Base-by-base conservation (phyloP, 2,329 filamentous ascomycete species). In the Fusarium praegraminearum region DNA sequence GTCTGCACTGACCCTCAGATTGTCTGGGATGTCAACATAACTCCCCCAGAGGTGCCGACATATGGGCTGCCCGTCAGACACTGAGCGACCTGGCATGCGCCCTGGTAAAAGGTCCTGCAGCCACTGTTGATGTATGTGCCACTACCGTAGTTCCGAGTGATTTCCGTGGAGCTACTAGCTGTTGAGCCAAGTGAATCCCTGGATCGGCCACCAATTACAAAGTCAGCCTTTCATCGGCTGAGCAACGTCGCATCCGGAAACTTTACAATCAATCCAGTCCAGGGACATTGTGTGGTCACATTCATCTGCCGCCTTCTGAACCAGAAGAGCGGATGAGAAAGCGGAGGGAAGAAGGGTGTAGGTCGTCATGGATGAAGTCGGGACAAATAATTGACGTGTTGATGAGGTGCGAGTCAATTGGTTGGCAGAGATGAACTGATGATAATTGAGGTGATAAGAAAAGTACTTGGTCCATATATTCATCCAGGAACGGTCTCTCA, bases 381-480 rank as follows among this genome's bases (percentile, higher is more conserved):
- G 9, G 20, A 1, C 1, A 2, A 3, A 3, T 7, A 24, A 22
- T 24, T 22, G 7, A 15, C 4, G 3, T 16, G 7, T 9, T 41
- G 20, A 10, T 16, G 13, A 41, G 12, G 5, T 16, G 13, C 7
- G 12, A 9, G 13, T 16, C 15, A 8, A 10, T 6, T 15, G 4
- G 2, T 15, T 9, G 8, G 40, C 16, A 41, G n/a, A 7, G 5
- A 20, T 20, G 36, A 40, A 7, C n/a, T 40, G 11, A 7, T 40
- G n/a, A 20, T 20, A n/a, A 40, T 11, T 40, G n/a, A 22, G 18
- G 5, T 6, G 16, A 10, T 36, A n/a, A 4, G 18, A 10, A 36
- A 9, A 18, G 11, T 7, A 36, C 18, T 18, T 36, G 5, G 35
- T 36, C 16, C 9, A 16, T 16, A 33, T 36, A n/a, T 18, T 36